A percentile compares a stretch with the other conserved stretches of the same genome.
Evolutionary conservation across 345 rosid genomes (phyloP).

Genomic region (Zanthoxylum bungeanum): DNA sequence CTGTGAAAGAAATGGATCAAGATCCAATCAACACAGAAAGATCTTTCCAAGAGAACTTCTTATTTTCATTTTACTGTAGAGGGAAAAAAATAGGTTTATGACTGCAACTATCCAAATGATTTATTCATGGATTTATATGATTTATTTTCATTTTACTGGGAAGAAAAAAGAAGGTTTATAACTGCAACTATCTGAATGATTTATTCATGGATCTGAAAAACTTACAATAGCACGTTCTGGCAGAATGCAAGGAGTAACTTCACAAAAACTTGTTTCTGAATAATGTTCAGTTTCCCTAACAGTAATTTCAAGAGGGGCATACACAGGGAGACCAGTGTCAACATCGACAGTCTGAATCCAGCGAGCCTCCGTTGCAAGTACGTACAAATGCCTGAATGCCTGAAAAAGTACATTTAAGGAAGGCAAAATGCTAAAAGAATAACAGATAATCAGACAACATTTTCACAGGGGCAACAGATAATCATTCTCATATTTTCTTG

Average conservation of each 20-base stretch:
- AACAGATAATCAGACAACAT: conserved; percentile 10
- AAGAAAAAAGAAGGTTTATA: background rate
- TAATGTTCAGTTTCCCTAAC: conserved; percentile 77
- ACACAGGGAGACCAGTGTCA: conserved; percentile 91
- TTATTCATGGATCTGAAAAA: conserved; percentile 5
- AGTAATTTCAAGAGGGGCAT: conserved; percentile 87
- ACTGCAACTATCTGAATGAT: background rate
- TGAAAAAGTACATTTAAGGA: conserved; percentile 28
- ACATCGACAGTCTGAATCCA: conserved; percentile 97
- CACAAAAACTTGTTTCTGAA: conserved; percentile 83
- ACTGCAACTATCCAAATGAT: background rate
- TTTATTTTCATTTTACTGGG: conserved; percentile 46
- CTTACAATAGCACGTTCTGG: conserved; percentile 97
- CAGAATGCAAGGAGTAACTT: conserved; percentile 88
- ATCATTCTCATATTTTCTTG: background rate
- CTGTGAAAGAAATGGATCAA: background rate
- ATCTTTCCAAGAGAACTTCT: conserved; percentile 6
- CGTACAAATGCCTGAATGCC: conserved; percentile 98
- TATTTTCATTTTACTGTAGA: background rate
- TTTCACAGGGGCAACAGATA: background rate
- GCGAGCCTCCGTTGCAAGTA: conserved; percentile 94
- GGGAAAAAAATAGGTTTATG: background rate
- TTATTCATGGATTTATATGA: conserved; percentile 2
- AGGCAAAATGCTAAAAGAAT: conserved; percentile 5
- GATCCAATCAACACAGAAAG: background rate